Evolutionary conservation across 139 green algal genomes (phyloP), one percentile per base, ranked within the genome.

Genomic region (Chlamydomonas urium): DNA sequence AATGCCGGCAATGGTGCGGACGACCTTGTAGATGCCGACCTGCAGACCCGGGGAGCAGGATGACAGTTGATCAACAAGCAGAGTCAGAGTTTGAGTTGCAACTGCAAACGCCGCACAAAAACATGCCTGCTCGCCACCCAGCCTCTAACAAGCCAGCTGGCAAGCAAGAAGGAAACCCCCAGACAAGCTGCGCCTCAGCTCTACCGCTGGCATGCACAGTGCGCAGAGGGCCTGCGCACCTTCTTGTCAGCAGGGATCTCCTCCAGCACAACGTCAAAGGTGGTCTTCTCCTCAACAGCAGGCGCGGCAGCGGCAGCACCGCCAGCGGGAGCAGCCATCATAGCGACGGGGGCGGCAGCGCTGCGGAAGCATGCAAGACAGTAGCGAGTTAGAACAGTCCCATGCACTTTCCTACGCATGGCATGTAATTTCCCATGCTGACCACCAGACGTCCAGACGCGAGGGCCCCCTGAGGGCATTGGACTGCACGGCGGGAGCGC

Each of bases 281-380:
- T 81, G 29, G 85, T 90, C 82, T 90, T 87, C 77, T 87, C 85
- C 73, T 86, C 84, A 23, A 83, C 82, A 10, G 74, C 85, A 10
- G 78, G 80, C 8, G 76, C 82, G 47, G 70, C 81, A 14, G 66
- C 85, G 38, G 74, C 78, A 37, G 70, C 78, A 14, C 19, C 60
- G 24, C 32, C 32, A 63, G 21, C 53, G n/a, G 63, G 37, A 29
- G 63, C 63, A 32, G 26, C 26, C 37, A 57, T 57, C 38, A 58
- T 58, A 2, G 74, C 71, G 21, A 71, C 61, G 19, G 76, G 74
- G 3, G 85, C 85, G 4, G 79, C 79, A 58, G 85, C 80, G 42
- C 63, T 71, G 36, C 38, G 31, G 19, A n/a, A n/a, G n/a, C n/a
- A n/a, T n/a, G n/a, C n/a, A n/a, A n/a, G n/a, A n/a, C n/a, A n/a